Evolutionary conservation across 2,329 filamentous ascomycete genomes (phyloP), one percentile per base, ranked within the genome.

Genomic region (Drechslerella stenobrocha): DNA sequence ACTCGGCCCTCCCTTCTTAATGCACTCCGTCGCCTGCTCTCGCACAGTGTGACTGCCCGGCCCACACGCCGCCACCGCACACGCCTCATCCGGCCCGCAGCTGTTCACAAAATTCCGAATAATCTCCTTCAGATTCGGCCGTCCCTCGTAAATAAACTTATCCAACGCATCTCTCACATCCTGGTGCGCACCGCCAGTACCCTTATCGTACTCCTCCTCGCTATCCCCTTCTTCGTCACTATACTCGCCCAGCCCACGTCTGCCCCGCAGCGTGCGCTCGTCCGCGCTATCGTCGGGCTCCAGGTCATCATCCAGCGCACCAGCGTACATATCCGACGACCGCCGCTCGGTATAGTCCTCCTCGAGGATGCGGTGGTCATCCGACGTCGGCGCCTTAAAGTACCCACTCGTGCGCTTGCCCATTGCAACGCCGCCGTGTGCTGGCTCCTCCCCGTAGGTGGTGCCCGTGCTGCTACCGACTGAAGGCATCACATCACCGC

Each of bases 1-100:
- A 52, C 64, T 69, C 47, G 64, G 64, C 2, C 64, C 64, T 28
- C 57, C 64, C 40, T 63, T 69, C 57, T 61, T 61, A 5, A 69
- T 69, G 30, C 40, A 52, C 9, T 63, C 34, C 15, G 64, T 9
- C 3, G 64, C 64, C 42, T 57, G 40, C 18, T 44, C n/a, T 9
- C 64, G 37, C 8, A 69, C 64, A 24, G 32, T 57, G 53, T 69
- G 57, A 30, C 64, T 69, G 24, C 64, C 64, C 5, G 64, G 64
- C 2, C 64, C 64, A 28, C 64, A 69, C 13, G 53, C 50, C 1
- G 20, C 64, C 23, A 69, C 34, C 11, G 64, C 64, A 42, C 64
- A 69, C 13, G 64, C 63, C 52, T 69, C 64, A 45, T 69, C 58
- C 24, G 56, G 52, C 5, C 58, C 64, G 22, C 64, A 63, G 30